These are phyloP conservation scores for Euryodendron excelsum DNA, from an alignment of 148 eudicot species.

Conservation along the genomic window DNA sequence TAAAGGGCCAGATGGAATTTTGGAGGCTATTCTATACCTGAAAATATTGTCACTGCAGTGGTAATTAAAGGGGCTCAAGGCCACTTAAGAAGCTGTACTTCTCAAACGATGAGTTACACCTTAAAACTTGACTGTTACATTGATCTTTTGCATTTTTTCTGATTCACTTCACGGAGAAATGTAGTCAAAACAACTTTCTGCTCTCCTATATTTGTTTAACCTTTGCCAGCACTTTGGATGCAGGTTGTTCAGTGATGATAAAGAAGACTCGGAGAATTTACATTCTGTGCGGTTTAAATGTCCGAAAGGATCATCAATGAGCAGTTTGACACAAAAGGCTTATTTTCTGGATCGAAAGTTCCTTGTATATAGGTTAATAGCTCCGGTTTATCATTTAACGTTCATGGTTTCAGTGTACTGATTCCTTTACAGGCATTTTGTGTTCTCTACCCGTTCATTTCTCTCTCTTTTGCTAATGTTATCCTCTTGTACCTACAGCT, in stretches of 20 bases:
- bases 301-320: background rate
- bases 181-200: background rate
- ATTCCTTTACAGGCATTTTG: no score
- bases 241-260: constrained; percentile 10
- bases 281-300: background rate
- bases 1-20: background rate
- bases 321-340: background rate
- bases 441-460: no score
- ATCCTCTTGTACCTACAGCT: no score
- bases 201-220: background rate
- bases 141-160: background rate
- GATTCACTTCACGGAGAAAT: background rate
- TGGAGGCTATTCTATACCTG: background rate
- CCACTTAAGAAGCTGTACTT: background rate
- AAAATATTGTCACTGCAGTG: background rate
- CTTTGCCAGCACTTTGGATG: background rate
- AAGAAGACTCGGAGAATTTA: background rate
- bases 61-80: background rate
- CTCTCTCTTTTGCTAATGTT: no score
- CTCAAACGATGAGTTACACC: no score
- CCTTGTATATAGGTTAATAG: background rate
- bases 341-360: constrained; percentile 5
- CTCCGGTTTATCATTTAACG: background rate
- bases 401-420: background rate
- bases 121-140: background rate